These are phyloP conservation scores for Citrullus colocynthis DNA, from an alignment of 306 rosid genomes.

Conservation along the genomic window DNA sequence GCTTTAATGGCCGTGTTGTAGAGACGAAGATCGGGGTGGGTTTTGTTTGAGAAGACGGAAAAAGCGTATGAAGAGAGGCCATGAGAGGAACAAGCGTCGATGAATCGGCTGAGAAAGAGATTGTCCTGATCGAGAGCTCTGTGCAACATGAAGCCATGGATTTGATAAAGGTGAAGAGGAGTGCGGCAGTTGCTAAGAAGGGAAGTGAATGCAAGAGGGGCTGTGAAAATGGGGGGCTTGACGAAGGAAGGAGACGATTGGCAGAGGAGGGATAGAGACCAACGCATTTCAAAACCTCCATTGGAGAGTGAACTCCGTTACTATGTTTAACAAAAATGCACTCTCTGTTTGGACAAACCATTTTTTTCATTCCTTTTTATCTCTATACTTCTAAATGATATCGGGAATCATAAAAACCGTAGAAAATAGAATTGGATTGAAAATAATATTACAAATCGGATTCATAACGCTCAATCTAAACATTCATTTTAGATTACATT, in stretches of 20 bases:
- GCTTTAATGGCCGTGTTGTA: slow-evolving; percentile 38
- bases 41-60: slow-evolving; percentile 23
- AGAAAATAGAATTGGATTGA: no score
- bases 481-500: no score
- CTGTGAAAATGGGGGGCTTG: background rate
- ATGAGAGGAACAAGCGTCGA: slow-evolving; percentile 28
- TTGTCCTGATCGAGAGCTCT: slow-evolving; percentile 29
- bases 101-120: slow-evolving; percentile 30
- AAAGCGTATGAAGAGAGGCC: slow-evolving; percentile 28
- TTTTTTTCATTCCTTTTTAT: no score
- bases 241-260: background rate
- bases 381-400: no score
- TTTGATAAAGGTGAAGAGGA: slow-evolving; percentile 31
- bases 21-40: slow-evolving; percentile 18
- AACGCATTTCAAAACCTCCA: background rate
- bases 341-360: no score
- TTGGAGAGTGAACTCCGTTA: background rate
- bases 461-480: no score
- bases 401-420: no score
- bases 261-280: background rate
- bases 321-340: background rate
- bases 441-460: no score
- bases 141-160: slow-evolving; percentile 31
- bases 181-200: slow-evolving; percentile 14
- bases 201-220: slow-evolving; percentile 1